Base-by-base conservation (phyloP, 768 basidiomycete genomes). In the Psilocybe subaeruginosa region DNA sequence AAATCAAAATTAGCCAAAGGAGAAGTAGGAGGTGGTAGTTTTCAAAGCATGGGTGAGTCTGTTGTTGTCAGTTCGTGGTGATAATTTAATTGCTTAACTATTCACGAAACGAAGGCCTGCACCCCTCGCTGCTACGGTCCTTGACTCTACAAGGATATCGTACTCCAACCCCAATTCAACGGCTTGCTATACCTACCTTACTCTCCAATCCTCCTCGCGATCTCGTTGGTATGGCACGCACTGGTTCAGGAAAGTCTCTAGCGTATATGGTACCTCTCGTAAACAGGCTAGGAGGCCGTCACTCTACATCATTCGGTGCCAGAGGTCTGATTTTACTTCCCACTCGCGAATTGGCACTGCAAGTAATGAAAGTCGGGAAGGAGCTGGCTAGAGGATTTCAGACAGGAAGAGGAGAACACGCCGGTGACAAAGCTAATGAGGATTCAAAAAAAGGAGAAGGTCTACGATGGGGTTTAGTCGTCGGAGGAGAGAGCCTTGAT, bases 221-320 rank as follows among this genome's bases (percentile, higher is more conserved):
- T 76, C 86, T 99, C 12, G 94, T 99, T 12, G 97, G 94, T 45
- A 99, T 99, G 97, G 97, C 97, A 39, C 85, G 97, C 39, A 99
- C 97, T 3, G 97, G 97, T 45, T 97, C 95, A 1, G 97, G 97
- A 61, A 99, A 99, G 78, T 96, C 96, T 8, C 85, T 99, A 37
- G 97, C 97, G 17, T 99, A 96, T 72, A 86, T 99, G 82, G 79
- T 99, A 27, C 97, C 97, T 53, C 83, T 99, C 14, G 80, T 97
- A 0, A 92, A 96, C 59, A 84, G 93, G 49, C 84, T 99, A 7
- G 87, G 90, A 5, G 92, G 93, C 8, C 79, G 87, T 37, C 95
- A 97, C 71, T 82, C 87, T 0, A 83, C 87, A 9, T 77, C 86
- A 0, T 95, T 95, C 65, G 95, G 95, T 41, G 88, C 93, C 5